A percentile compares a stretch with the other conserved stretches of the same genome.
Conservation (phyloP, 2,329 filamentous ascomycete species). For the Alternaria arborescens region DNA sequence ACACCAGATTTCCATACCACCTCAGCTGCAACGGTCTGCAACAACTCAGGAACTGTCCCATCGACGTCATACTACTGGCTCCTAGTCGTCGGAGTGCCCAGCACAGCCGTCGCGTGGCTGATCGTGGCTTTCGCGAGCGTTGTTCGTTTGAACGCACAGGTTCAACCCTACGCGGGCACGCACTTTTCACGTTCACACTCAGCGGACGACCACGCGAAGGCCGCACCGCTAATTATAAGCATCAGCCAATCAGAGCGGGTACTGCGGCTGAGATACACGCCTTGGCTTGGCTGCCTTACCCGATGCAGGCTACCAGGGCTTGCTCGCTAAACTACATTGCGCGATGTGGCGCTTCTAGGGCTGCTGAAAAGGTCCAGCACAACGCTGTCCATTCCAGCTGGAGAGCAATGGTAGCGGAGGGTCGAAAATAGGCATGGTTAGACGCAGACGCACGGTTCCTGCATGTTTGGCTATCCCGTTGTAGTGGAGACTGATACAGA, state of each 20-base stretch:
- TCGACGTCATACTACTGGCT: constrained; percentile 46
- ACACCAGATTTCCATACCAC: constrained; percentile 37
- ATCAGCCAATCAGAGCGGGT: constrained; percentile 36
- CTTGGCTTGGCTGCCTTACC: constrained; percentile 37
- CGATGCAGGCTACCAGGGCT: constrained; percentile 28
- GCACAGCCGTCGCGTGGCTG: constrained; percentile 52
- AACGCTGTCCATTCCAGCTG: constrained; percentile 44
- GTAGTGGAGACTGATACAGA: constrained; percentile 25
- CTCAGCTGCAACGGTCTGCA: constrained; percentile 44
- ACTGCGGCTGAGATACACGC: constrained; percentile 29
- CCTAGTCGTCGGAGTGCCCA: constrained; percentile 30
- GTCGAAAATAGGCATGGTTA: constrained; percentile 31
- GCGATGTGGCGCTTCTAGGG: constrained; percentile 37
- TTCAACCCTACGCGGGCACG: constrained; percentile 35
- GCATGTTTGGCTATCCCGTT: constrained; percentile 25
- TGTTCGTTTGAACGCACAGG: constrained; percentile 25
- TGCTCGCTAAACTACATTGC: constrained; percentile 29
- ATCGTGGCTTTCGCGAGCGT: constrained; percentile 37
- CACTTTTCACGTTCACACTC: constrained; percentile 36
- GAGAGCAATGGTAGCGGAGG: constrained; percentile 31
- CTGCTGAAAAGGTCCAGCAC: constrained; percentile 44
- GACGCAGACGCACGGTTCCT: constrained; percentile 38
- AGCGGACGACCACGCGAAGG: constrained; percentile 43
- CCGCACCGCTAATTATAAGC: constrained; percentile 45
- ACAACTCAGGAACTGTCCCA: constrained; percentile 31